phyloP scores from a whole-genome alignment of 306 rosid species.

The Rosa chinensis region DNA sequence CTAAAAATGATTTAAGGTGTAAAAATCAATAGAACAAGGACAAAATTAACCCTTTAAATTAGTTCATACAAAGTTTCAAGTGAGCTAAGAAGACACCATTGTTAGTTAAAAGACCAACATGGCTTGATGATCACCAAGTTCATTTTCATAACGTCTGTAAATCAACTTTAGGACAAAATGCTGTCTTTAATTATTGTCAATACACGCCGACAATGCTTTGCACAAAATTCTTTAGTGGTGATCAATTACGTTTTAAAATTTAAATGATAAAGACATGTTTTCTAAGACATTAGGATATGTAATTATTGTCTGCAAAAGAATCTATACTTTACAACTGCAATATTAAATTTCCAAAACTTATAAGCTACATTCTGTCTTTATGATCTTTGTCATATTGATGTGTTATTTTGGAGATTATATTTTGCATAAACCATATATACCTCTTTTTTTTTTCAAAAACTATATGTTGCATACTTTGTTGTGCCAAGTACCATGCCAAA shows the following conservation, averaged over 20 bases:
- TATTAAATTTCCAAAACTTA: no score
- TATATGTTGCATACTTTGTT: no score
- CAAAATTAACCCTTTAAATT: background rate
- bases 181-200: background rate
- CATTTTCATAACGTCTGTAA: background rate
- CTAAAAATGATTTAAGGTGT: background rate
- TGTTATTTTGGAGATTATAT: no score
- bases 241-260: conserved; percentile 14
- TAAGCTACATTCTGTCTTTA: no score
- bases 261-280: background rate
- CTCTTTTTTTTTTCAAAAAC: no score
- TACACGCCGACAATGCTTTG: background rate
- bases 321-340: no score
- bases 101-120: background rate
- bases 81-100: background rate
- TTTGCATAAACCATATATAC: no score
- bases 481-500: no score
- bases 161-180: background rate
- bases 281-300: background rate
- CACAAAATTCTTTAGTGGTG: background rate
- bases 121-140: background rate
- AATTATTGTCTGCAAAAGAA: background rate
- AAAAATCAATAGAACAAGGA: background rate
- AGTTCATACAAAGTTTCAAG: background rate
- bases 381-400: no score